Conservation (phyloP, 2,329 filamentous ascomycete species). For the Plectosphaerella sp. region DNA sequence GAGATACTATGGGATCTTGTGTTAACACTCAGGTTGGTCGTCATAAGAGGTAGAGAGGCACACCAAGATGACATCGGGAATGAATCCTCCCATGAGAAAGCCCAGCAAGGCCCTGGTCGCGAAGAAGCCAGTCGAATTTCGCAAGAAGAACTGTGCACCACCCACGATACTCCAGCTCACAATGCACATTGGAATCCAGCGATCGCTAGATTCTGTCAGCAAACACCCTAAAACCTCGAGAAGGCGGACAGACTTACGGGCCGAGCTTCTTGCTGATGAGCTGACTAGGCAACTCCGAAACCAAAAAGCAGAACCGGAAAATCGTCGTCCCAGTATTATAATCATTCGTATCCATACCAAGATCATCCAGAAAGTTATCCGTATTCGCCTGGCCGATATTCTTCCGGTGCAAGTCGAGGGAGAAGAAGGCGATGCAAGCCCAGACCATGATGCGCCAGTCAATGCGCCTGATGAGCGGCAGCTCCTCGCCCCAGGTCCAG, state of each 20-base stretch:
- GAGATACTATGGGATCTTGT: conserved; percentile 32
- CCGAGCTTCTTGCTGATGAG: conserved; percentile 49
- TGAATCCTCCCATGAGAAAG: conserved; percentile 49
- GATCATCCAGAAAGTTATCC: conserved; percentile 40
- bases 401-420: conserved; percentile 43
- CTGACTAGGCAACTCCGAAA: conserved; percentile 58
- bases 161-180: conserved; percentile 24
- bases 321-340: conserved; percentile 46
- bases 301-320: conserved; percentile 44
- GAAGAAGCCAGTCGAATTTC: conserved; percentile 21
- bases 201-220: not conserved
- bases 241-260: conserved; percentile 18
- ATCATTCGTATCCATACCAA: conserved; percentile 38
- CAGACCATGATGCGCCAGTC: conserved; percentile 45
- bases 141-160: conserved; percentile 24
- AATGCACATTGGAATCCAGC: conserved; percentile 39
- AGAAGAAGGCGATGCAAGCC: conserved; percentile 51
- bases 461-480: conserved; percentile 32
- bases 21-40: no score
- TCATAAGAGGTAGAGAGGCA: conserved; percentile 1
- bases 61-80: conserved; percentile 28
- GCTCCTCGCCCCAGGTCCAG: conserved; percentile 6
- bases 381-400: conserved; percentile 43
- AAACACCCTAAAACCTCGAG: not conserved
- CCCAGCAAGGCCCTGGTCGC: conserved; percentile 32